Evolutionary conservation across 176 grass and related monocot genomes (phyloP).

Genomic region (Neostapfia colusana): DNA sequence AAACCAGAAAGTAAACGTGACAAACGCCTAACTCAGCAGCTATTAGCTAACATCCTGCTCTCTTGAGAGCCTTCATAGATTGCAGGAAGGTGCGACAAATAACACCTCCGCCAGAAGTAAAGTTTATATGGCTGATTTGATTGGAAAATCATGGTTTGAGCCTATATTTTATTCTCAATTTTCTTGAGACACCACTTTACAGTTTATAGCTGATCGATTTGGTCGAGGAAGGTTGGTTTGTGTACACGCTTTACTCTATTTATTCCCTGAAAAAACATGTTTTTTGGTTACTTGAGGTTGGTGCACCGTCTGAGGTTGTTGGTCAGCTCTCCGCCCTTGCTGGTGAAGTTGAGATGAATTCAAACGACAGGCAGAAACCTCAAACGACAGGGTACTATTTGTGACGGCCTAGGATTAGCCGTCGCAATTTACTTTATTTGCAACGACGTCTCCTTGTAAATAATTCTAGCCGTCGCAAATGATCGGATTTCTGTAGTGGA

Average conservation of each 20-base stretch:
- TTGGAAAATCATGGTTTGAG: background rate
- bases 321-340: slow-evolving; percentile 51
- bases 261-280: slow-evolving; percentile 21
- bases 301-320: slow-evolving; percentile 66
- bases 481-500: too few relatives aligned
- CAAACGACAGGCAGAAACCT: slow-evolving; percentile 7
- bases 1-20: too few relatives aligned
- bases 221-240: background rate
- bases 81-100: slow-evolving; percentile 64
- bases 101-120: background rate
- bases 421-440: too few relatives aligned
- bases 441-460: too few relatives aligned
- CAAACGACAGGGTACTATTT: too few relatives aligned
- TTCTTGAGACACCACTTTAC: slow-evolving; percentile 1
- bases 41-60: too few relatives aligned
- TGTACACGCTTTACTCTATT: background rate
- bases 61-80: slow-evolving; percentile 72
- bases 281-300: slow-evolving; percentile 50
- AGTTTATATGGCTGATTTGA: background rate
- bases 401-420: too few relatives aligned
- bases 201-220: background rate
- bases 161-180: background rate
- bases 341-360: slow-evolving; percentile 52
- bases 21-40: too few relatives aligned
- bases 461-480: too few relatives aligned